These are phyloP conservation scores for Fraxinus angustifolia DNA, from an alignment of 305 asterid species.

Conservation along the genomic window DNA sequence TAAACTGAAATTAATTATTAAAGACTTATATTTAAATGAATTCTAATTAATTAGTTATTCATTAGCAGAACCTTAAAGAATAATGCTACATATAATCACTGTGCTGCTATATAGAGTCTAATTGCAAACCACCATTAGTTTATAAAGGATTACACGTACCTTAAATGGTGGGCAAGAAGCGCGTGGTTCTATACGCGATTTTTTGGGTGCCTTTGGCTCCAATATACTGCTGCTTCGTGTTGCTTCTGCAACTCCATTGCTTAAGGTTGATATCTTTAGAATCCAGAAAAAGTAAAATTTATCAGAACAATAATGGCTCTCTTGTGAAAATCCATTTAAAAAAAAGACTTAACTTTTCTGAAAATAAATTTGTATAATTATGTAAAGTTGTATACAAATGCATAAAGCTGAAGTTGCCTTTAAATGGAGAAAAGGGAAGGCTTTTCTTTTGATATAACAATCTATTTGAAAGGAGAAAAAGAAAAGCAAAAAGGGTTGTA, in stretches of 20 bases:
- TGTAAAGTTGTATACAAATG: conserved; percentile 38
- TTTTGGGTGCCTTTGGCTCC: conserved; percentile 60
- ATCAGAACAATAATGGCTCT: conserved; percentile 31
- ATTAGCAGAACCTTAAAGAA: background rate
- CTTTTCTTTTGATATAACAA: conserved; percentile 21
- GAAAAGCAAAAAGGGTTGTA: background rate
- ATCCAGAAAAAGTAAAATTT: conserved; percentile 22
- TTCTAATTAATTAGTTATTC: background rate
- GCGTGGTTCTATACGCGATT: conserved; percentile 62
- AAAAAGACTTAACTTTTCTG: conserved; percentile 42
- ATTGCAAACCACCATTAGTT: background rate
- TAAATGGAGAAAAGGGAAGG: conserved; percentile 38
- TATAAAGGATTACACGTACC: conserved; percentile 31
- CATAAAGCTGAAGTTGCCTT: conserved; percentile 62
- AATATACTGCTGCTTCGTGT: conserved; percentile 45
- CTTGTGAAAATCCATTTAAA: conserved; percentile 40
- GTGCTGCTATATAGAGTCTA: no score
- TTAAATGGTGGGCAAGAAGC: conserved; percentile 79
- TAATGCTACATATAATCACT: background rate
- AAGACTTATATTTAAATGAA: background rate
- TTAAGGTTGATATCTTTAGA: conserved; percentile 40
- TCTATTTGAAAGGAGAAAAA: conserved; percentile 23
- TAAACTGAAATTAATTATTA: background rate
- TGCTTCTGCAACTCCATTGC: conserved; percentile 43
- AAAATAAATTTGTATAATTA: conserved; percentile 15